Conservation (phyloP, 2,329 filamentous ascomycete species). For the Apiospora kogelbergensis region DNA sequence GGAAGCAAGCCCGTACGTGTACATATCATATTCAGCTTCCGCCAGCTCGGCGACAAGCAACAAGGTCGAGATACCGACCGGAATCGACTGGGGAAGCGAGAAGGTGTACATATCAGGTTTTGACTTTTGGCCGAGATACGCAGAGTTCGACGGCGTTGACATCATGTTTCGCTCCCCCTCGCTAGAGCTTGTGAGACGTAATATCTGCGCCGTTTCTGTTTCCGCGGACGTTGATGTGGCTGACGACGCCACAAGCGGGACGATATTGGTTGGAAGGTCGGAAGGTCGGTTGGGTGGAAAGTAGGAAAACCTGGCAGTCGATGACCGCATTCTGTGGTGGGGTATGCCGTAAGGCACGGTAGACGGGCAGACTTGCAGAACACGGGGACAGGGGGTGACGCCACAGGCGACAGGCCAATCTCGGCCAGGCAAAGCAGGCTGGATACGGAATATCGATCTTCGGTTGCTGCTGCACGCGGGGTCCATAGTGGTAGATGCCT, state of each 20-base stretch:
- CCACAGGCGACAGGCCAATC: too few species aligned
- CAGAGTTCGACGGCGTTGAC: neutral
- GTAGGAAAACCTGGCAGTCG: constrained; percentile 7
- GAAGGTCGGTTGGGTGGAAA: neutral
- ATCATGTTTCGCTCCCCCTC: neutral
- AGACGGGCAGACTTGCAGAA: too few species aligned
- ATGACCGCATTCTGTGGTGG: neutral
- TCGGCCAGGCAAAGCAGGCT: neutral
- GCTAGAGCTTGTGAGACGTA: neutral
- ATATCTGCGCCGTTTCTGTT: too few species aligned
- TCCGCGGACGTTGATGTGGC: neutral
- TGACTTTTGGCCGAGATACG: neutral
- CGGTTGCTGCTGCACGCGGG: too few species aligned
- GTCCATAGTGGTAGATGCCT: neutral
- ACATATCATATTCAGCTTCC: too few species aligned
- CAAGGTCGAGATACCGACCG: too few species aligned
- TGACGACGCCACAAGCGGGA: neutral
- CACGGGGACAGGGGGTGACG: too few species aligned
- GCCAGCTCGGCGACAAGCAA: too few species aligned
- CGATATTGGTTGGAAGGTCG: neutral
- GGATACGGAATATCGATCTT: neutral
- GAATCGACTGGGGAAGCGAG: too few species aligned
- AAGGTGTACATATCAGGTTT: too few species aligned
- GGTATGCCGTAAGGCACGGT: neutral
- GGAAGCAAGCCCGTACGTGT: too few species aligned